Evolutionary conservation across 2,329 filamentous ascomycete species (phyloP).

Genomic region (Madurella fahalii): DNA sequence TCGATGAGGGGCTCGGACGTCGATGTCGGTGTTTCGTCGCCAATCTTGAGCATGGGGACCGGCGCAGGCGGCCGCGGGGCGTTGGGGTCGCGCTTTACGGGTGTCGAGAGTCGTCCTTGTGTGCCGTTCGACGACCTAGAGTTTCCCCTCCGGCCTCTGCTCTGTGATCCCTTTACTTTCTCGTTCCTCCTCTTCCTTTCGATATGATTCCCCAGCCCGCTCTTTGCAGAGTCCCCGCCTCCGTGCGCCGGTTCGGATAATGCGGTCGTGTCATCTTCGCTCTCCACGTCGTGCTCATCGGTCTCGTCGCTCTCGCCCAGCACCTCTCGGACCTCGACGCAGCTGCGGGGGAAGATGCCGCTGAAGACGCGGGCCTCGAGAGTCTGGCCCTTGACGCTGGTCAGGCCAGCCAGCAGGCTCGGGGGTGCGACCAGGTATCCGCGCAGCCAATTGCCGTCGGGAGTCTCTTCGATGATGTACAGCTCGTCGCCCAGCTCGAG

Average conservation of each 20-base stretch:
- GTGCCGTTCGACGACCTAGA: constrained; percentile 36
- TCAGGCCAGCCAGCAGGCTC: constrained; percentile 85
- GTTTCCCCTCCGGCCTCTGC: constrained; percentile 12
- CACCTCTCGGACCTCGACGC: constrained; percentile 90
- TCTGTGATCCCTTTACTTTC: constrained; percentile 25
- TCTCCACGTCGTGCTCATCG: constrained; percentile 42
- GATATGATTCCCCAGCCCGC: constrained; percentile 39
- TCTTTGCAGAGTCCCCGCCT: constrained; percentile 52
- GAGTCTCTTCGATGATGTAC: constrained; percentile 97
- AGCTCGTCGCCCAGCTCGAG: constrained; percentile 97
- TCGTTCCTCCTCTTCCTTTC: constrained; percentile 36
- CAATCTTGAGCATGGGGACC: constrained; percentile 95
- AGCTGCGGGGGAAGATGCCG: constrained; percentile 94
- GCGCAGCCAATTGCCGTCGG: constrained; percentile 86
- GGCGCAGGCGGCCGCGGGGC: constrained; percentile 79
- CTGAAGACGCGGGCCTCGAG: constrained; percentile 95
- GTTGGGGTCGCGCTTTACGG: constrained; percentile 58
- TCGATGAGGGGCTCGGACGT: constrained; percentile 87
- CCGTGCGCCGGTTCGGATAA: constrained; percentile 29
- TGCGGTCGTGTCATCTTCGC: constrained; percentile 34
- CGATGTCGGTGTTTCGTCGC: constrained; percentile 91
- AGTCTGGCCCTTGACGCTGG: constrained; percentile 84
- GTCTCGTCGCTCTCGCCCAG: constrained; percentile 67
- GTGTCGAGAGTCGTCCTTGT: constrained; percentile 42
- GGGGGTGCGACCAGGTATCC: constrained; percentile 94